Base-by-base conservation (phyloP, 164 flowering plant species). In the Vitis riparia region DNA sequence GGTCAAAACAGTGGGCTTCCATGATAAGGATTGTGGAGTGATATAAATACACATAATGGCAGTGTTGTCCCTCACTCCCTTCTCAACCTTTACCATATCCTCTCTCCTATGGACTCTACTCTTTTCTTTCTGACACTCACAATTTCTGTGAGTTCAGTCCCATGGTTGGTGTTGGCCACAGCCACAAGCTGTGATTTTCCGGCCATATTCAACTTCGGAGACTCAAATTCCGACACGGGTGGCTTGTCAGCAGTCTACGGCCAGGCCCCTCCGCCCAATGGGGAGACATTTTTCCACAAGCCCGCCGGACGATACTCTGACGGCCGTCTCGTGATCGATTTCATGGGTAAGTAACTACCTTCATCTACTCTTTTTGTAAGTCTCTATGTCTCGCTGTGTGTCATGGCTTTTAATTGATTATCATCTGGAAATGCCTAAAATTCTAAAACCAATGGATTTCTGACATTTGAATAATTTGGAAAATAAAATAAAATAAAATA, bases 191-290 rank as follows among this genome's bases (percentile, higher is more conserved):
- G 89, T 51, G n/a, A 80, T 0, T 86, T 82, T 29, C 81, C 87
- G 10, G 86, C 87, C 0, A 73, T 87, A 2, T 85, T 81, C 67
- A 84, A 82, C 81, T 87, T 87, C 64, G 90, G 90, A 0, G 90
- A 87, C 76, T 87, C 90, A 0, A 80, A 82, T 48, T 82, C 86
- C 7, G 90, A 87, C 73, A 87, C 91, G 7, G 91, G 90, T 2
- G 88, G 88, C 13, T 17, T 81, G 15, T 80, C 90, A 1, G 88
- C 90, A 0, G 83, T 78, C 0, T 87, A 83, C 16, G 80, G 81
- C 1, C 82, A 73, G 55, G 78, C 83, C 1, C 63, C 59, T 10
- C 77, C 81, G 1, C 90, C 91, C 15, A 50, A 76, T 57, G 92
- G 92, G 1, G 83, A 77, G 68, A 53, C 90, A 3, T 84, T 53